Base-by-base conservation (phyloP, 2,329 filamentous ascomycete species). In the Metarhizium anisopliae region DNA sequence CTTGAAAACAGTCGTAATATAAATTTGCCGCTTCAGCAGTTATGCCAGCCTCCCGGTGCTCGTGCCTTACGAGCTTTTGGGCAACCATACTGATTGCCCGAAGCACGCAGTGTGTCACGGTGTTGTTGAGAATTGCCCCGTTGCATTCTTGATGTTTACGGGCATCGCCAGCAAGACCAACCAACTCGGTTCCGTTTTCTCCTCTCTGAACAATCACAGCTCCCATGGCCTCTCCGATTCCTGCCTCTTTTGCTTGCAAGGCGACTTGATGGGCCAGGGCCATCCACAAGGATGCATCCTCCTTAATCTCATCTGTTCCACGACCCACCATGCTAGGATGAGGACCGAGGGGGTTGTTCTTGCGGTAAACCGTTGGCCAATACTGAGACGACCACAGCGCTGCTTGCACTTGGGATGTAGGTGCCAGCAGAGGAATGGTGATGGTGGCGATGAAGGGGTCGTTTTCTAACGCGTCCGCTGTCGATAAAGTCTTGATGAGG, bases 311-410 rank as follows among this genome's bases (percentile, higher is more conserved):
- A 13, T 84, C 80, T 43, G 86, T 85, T 32, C 86, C 84, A 57
- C 86, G 83, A 47, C 81, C 76, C 55, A 93, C 83, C 66, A 88
- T 81, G 64, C 84, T 83, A 59, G 89, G 89, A 66, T 95, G 90
- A 18, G 90, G 89, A 4, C 90, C 90, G 57, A 92, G 88, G 2
- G 89, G 89, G 66, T 94, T 94, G 61, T 87, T 92, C 74, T 91
- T 91, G 60, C 89, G 86, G 72, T 94, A 95, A 51, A 92, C 83
- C 1, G 86, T 87, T 13, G 90, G 90, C 90, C 90, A 95, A 69
- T 90, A 93, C 62, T 85, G 79, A 38, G 81, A 76, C 30, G 84
- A 86, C 89, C 89, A 94, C 67, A 82, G 75, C 30, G 81, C 81
- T 8, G 90, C 88, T 68, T 93, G 88, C 43, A 86, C 77, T 61